Evolutionary conservation across 2,329 filamentous ascomycete species (phyloP), one percentile per base, ranked within the genome.

Genomic region (Tolypocladium paradoxum): DNA sequence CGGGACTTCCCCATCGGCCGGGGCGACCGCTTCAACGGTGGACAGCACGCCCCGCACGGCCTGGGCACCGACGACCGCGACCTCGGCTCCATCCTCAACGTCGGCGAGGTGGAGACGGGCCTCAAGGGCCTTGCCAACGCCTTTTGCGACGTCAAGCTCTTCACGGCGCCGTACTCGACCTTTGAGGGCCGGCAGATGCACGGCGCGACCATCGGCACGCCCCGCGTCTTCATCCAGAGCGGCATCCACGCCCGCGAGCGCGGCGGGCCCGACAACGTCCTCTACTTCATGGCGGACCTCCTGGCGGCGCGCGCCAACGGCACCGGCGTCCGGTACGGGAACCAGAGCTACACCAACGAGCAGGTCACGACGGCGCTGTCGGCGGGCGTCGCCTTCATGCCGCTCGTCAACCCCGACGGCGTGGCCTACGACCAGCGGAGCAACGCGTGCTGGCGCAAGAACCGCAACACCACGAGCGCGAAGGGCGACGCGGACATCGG

Each of bases 221-320:
- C 76, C 58, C 70, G 74, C 36, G 71, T 79, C 31, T 78, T 77
- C 60, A 65, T 83, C 53, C 76, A 76, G 54, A 74, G 73, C 43
- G 77, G 70, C 29, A 73, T 82, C 48, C 80, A 83, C 58, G 76
- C 79, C 9, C 76, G 80, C 27, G 80, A 83, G 65, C 75, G 80
- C 11, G 79, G 79, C 29, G 76, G 73, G 0, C 72, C 79, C 0
- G 80, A 83, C 60, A 71, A 76, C 54, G 67, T 82, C 16, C 64
- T 83, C 45, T 81, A 81, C 69, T 82, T 80, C 66, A 68, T 82
- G 33, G 68, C 77, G 0, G 80, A 83, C 60, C 69, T 83, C 4
- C 70, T 83, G 4, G 72, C 73, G 48, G 80, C 80, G 20, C 70
- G 76, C 57, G 71, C 74, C 59, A 66, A 71, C 35, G 70, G 72